phyloP scores from a whole-genome alignment of 2,329 filamentous ascomycete species.

The Apiospora saccharicola region DNA sequence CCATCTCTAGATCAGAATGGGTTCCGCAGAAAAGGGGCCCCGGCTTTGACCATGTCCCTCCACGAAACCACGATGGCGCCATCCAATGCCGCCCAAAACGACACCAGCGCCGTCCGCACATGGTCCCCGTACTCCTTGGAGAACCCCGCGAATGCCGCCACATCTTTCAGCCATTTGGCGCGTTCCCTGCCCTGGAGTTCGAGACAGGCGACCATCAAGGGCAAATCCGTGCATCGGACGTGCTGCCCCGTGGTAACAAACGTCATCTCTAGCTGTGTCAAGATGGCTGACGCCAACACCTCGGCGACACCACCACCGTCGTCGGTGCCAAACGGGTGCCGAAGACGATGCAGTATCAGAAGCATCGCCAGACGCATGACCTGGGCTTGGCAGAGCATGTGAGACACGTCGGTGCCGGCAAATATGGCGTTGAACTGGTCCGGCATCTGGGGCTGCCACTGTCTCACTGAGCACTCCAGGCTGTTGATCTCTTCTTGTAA shows the following conservation, averaged over 20 bases:
- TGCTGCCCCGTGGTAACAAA: constrained; percentile 29
- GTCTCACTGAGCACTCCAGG: background rate
- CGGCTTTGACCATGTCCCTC: background rate
- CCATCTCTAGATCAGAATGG: background rate
- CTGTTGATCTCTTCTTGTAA: background rate
- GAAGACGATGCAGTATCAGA: constrained; percentile 37
- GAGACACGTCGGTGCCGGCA: constrained; percentile 34
- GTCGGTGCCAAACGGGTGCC: constrained; percentile 32
- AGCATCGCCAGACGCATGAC: constrained; percentile 35
- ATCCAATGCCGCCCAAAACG: background rate
- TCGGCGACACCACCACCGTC: constrained; percentile 26
- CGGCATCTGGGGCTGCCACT: background rate
- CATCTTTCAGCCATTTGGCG: background rate
- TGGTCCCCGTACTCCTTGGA: background rate
- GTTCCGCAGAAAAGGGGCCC: background rate
- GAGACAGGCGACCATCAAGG: constrained; percentile 36
- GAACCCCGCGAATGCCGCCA: background rate
- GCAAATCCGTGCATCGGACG: constrained; percentile 34
- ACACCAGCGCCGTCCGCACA: background rate
- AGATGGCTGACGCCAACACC: constrained; percentile 34
- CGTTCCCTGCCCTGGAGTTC: constrained; percentile 30
- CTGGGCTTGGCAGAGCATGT: constrained; percentile 41
- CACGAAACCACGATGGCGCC: background rate
- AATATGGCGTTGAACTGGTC: constrained; percentile 31
- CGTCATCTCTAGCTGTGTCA: constrained; percentile 36